phyloP scores from a whole-genome alignment of 2,329 filamentous ascomycete genomes.

The Teratosphaeria nubilosa region DNA sequence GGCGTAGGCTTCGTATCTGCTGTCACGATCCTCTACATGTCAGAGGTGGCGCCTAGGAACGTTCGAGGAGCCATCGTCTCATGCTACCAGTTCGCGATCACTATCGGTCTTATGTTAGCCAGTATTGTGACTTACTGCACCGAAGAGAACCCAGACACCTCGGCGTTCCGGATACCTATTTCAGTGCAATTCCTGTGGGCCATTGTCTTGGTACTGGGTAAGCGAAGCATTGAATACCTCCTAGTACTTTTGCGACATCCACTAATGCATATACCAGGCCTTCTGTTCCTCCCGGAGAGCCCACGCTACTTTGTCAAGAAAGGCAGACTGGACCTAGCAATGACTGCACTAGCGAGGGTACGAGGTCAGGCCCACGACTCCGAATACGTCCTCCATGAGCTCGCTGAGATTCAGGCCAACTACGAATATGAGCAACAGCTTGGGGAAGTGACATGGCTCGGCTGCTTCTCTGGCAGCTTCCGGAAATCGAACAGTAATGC shows the following conservation, averaged over 20 bases:
- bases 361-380: slow-evolving; percentile 66
- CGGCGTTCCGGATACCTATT: slow-evolving; percentile 72
- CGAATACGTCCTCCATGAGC: slow-evolving; percentile 64
- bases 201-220: slow-evolving; percentile 47
- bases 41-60: slow-evolving; percentile 45
- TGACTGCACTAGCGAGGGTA: slow-evolving; percentile 53
- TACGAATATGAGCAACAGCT: slow-evolving; percentile 69
- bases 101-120: slow-evolving; percentile 66
- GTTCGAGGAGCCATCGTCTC: slow-evolving; percentile 70
- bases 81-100: slow-evolving; percentile 76
- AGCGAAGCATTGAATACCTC: not conserved
- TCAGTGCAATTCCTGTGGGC: slow-evolving; percentile 73
- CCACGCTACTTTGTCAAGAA: slow-evolving; percentile 79
- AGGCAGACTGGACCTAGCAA: slow-evolving; percentile 58
- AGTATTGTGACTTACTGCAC: slow-evolving; percentile 66
- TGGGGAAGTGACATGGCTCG: slow-evolving; percentile 43
- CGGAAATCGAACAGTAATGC: slow-evolving; percentile 42
- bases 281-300: slow-evolving; percentile 71
- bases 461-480: slow-evolving; percentile 49
- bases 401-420: slow-evolving; percentile 81
- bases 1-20: slow-evolving; percentile 66
- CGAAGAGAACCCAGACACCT: slow-evolving; percentile 49
- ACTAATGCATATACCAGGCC: slow-evolving; percentile 35
- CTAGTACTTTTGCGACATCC: not conserved
- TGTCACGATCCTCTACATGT: slow-evolving; percentile 40